A percentile compares a stretch with the other conserved stretches of the same genome.
Conservation (phyloP, 805 yeast species). For the Cyberlindnera saturnus region DNA sequence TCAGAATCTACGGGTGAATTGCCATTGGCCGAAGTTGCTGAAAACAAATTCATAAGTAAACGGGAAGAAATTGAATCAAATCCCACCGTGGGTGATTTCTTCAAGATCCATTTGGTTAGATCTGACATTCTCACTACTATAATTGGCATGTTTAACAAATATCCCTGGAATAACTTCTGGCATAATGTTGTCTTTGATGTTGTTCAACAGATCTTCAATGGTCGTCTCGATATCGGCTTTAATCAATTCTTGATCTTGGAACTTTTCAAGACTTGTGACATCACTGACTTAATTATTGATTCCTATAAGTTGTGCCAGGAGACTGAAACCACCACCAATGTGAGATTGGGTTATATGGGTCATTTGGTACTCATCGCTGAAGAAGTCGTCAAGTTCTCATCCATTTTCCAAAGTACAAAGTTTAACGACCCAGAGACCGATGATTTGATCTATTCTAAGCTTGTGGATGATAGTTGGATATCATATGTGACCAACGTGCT, state of each 20-base stretch:
- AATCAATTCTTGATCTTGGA: conserved; percentile 59
- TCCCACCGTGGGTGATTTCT: conserved; percentile 65
- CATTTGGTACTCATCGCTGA: conserved; percentile 90
- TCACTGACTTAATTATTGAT: conserved; percentile 57
- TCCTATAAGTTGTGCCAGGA: conserved; percentile 58
- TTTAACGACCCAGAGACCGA: conserved; percentile 21
- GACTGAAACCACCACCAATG: conserved; percentile 52
- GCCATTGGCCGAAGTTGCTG: conserved; percentile 6
- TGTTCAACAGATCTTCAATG: conserved; percentile 77
- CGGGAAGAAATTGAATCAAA: conserved; percentile 35
- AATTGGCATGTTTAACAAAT: conserved; percentile 60
- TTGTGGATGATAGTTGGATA: conserved; percentile 52
- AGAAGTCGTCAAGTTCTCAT: conserved; percentile 84
- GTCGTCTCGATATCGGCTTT: conserved; percentile 65
- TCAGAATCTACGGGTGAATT: conserved; percentile 7
- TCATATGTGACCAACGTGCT: conserved; percentile 69
- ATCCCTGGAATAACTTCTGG: conserved; percentile 80
- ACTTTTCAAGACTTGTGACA: conserved; percentile 50
- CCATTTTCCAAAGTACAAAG: conserved; percentile 25
- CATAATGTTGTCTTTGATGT: conserved; percentile 84
- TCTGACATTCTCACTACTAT: conserved; percentile 54
- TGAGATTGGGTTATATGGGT: conserved; percentile 94
- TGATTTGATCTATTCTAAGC: conserved; percentile 20
- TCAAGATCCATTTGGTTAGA: conserved; percentile 64
- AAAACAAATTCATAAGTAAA: conserved; percentile 5